Conservation (phyloP, 345 rosid species). For the Combretum micranthum region DNA sequence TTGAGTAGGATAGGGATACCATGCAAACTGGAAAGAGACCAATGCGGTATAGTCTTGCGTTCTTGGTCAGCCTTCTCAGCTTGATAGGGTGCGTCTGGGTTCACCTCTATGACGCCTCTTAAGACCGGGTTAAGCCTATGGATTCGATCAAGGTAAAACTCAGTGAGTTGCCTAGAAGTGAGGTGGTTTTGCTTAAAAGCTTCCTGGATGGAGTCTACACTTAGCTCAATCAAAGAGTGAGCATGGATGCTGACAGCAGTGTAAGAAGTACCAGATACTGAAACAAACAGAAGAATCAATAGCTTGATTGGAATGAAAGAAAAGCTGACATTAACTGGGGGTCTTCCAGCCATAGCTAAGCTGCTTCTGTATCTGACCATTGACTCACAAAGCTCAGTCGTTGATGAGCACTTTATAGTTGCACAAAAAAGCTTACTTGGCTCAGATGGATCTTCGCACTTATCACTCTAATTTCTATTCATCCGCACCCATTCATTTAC, state of each 20-base stretch:
- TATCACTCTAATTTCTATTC: too few species aligned
- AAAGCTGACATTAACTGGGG: too few species aligned
- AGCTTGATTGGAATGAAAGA: too few species aligned
- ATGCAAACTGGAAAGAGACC: slow-evolving; percentile 28
- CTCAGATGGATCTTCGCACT: too few species aligned
- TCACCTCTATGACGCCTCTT: slow-evolving; percentile 53
- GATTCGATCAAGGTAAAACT: slow-evolving; percentile 44
- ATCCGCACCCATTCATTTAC: too few species aligned
- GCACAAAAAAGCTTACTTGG: too few species aligned
- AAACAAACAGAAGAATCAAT: too few species aligned
- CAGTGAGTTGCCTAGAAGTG: slow-evolving; percentile 51
- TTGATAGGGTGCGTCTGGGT: slow-evolving; percentile 52
- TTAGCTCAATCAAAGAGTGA: slow-evolving; percentile 37
- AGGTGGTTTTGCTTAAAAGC: slow-evolving; percentile 42
- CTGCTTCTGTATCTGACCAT: too few species aligned
- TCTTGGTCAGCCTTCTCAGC: slow-evolving; percentile 58
- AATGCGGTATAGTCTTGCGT: slow-evolving; percentile 17
- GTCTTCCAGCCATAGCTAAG: too few species aligned
- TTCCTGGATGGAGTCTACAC: slow-evolving; percentile 28
- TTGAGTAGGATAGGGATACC: slow-evolving; percentile 66
- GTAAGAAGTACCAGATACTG: too few species aligned
- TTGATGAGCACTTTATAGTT: too few species aligned
- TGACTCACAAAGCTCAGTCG: too few species aligned
- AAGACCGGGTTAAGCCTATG: slow-evolving; percentile 39
- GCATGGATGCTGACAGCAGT: not conserved